These are phyloP conservation scores for Beauveria australis DNA, from an alignment of 2,329 filamentous ascomycete genomes.

Conservation along the genomic window DNA sequence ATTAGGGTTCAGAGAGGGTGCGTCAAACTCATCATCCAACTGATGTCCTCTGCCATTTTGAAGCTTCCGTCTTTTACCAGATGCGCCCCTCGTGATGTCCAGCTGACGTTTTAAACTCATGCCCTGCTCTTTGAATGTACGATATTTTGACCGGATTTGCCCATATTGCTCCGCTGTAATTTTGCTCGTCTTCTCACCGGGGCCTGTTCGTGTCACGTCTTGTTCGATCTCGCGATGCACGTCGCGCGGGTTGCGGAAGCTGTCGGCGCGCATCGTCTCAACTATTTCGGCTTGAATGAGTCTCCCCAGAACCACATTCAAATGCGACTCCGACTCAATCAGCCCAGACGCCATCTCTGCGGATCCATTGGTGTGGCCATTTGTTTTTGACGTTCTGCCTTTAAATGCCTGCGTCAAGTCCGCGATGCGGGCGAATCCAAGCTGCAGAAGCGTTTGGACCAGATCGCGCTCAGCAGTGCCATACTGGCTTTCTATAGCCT, in stretches of 20 bases:
- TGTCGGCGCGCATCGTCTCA: slow-evolving; percentile 50
- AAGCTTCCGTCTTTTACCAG: slow-evolving; percentile 47
- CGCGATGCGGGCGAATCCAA: slow-evolving; percentile 67
- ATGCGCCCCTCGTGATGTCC: slow-evolving; percentile 31
- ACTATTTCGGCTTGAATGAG: slow-evolving; percentile 60
- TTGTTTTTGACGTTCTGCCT: slow-evolving; percentile 27
- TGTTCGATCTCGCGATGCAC: slow-evolving; percentile 53
- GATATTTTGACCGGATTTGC: slow-evolving; percentile 46
- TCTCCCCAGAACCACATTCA: slow-evolving; percentile 43
- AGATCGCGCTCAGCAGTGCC: slow-evolving; percentile 68
- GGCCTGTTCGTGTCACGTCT: slow-evolving; percentile 44
- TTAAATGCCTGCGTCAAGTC: slow-evolving; percentile 60
- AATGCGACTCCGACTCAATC: slow-evolving; percentile 38
- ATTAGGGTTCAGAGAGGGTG: slow-evolving; percentile 48
- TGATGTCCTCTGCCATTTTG: slow-evolving; percentile 34
- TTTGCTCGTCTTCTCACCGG: slow-evolving; percentile 43
- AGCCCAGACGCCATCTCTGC: slow-evolving; percentile 24
- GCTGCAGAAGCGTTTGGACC: slow-evolving; percentile 63
- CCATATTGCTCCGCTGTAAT: slow-evolving; percentile 54
- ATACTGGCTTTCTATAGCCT: slow-evolving; percentile 64
- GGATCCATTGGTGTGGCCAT: slow-evolving; percentile 27
- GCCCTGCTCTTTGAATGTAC: slow-evolving; percentile 44
- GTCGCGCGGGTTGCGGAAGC: slow-evolving; percentile 55
- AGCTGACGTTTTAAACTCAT: slow-evolving; percentile 44
- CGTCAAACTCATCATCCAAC: slow-evolving; percentile 30